phyloP scores from a whole-genome alignment of 805 yeast species.

The Yarrowia sp. region DNA sequence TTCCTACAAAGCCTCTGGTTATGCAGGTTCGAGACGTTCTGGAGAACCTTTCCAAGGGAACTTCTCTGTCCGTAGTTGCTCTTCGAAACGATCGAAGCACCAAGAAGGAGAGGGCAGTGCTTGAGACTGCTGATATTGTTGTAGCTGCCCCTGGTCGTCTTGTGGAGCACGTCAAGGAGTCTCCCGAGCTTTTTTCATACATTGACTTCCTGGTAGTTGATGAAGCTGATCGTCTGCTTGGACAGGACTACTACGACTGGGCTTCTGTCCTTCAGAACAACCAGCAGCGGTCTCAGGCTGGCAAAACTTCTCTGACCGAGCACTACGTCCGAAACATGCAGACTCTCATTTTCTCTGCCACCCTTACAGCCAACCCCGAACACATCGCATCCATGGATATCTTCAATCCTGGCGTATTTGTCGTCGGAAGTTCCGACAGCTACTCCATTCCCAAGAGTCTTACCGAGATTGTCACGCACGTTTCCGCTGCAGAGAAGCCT shows the following conservation, averaged over 20 bases:
- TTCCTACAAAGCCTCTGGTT: constrained; percentile 90
- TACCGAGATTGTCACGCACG: constrained; percentile 49
- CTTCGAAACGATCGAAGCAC: constrained; percentile 63
- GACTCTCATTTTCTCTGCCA: constrained; percentile 87
- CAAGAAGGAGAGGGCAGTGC: constrained; percentile 65
- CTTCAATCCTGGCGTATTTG: constrained; percentile 71
- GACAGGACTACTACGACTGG: constrained; percentile 96
- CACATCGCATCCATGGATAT: constrained; percentile 76
- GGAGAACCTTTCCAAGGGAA: constrained; percentile 65
- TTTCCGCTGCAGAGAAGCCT: constrained; percentile 64
- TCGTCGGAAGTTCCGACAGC: constrained; percentile 63
- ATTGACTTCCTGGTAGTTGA: constrained; percentile 78
- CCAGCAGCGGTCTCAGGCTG: constrained; percentile 16
- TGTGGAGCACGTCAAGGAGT: constrained; percentile 59
- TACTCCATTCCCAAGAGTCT: constrained; percentile 52
- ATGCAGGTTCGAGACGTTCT: constrained; percentile 79
- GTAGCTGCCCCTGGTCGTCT: constrained; percentile 84
- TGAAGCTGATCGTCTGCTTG: constrained; percentile 94
- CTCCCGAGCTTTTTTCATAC: constrained; percentile 58
- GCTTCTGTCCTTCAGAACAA: constrained; percentile 55
- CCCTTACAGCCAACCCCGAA: constrained; percentile 91
- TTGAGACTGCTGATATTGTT: constrained; percentile 52
- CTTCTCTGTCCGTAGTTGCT: constrained; percentile 67
- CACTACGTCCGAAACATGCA: constrained; percentile 53
- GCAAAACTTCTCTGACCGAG: constrained; percentile 18